phyloP scores from a whole-genome alignment of 345 rosid species.

The Populus deltoides region DNA sequence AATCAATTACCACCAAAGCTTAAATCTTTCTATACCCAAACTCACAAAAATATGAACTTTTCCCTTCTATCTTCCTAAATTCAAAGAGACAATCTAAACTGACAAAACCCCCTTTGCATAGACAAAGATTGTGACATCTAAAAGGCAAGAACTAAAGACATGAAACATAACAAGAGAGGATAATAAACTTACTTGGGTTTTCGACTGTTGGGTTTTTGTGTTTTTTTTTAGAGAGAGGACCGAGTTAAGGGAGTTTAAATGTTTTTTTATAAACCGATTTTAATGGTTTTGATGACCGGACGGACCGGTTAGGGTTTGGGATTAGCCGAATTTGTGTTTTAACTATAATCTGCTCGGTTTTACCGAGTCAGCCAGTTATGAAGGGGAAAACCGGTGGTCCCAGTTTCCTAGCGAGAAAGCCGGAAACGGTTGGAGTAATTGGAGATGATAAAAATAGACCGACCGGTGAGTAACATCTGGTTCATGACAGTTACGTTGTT shows the following conservation, averaged over 20 bases:
- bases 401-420: constrained; percentile 22
- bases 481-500: constrained; percentile 2
- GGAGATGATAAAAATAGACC: neutral
- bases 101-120: neutral
- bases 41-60: neutral
- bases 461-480: constrained; percentile 7
- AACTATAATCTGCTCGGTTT: constrained; percentile 12
- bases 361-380: constrained; percentile 30
- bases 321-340: constrained; percentile 16
- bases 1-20: neutral
- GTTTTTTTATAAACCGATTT: constrained; percentile 15
- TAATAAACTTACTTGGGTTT: constrained; percentile 13
- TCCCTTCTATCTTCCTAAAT: neutral
- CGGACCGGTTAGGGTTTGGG: constrained; percentile 42
- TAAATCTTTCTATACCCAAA: neutral
- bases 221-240: constrained; percentile 16
- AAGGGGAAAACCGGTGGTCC: constrained; percentile 29
- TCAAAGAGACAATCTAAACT: neutral
- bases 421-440: constrained; percentile 5
- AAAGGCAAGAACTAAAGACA: neutral
- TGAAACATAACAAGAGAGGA: neutral
- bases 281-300: constrained; percentile 27
- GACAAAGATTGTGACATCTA: neutral
- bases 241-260: constrained; percentile 23
- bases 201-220: neutral